Conservation (phyloP, 306 rosid species). For the Prunus salicina region DNA sequence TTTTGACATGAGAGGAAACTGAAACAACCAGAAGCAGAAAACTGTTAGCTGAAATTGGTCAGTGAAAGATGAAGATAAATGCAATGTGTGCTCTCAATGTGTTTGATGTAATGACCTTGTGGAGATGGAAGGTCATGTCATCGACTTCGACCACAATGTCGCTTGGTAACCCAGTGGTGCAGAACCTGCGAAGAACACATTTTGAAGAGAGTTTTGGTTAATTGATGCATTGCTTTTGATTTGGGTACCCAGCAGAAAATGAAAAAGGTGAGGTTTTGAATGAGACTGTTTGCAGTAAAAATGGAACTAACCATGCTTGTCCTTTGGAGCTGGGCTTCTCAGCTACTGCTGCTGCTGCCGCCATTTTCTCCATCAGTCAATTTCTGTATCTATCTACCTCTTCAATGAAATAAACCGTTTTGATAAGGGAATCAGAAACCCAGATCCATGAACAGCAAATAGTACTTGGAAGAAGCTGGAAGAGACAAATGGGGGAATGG, state of each 20-base stretch:
- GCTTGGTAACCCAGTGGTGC: slow-evolving; percentile 93
- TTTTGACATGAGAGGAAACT: slow-evolving; percentile 96
- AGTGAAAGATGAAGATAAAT: slow-evolving; percentile 1
- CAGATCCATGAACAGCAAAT: slow-evolving; percentile 20
- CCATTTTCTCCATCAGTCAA: slow-evolving; percentile 43
- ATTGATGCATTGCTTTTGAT: background rate
- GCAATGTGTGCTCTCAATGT: background rate
- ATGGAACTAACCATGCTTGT: slow-evolving; percentile 77
- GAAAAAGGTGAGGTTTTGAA: slow-evolving; percentile 3
- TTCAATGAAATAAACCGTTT: background rate
- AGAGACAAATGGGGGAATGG: background rate
- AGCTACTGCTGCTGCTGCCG: slow-evolving; percentile 28
- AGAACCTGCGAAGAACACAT: slow-evolving; percentile 55
- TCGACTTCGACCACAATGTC: slow-evolving; percentile 87
- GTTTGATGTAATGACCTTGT: slow-evolving; percentile 53
- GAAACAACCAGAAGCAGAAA: slow-evolving; percentile 16
- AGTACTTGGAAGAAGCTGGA: background rate
- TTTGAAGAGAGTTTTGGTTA: background rate
- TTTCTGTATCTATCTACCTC: background rate
- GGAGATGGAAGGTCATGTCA: slow-evolving; percentile 92
- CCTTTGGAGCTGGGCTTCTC: slow-evolving; percentile 72
- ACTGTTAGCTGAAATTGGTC: slow-evolving; percentile 1
- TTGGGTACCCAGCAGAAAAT: background rate
- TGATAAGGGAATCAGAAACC: slow-evolving; percentile 18
- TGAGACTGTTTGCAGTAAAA: background rate